These are phyloP conservation scores for Daldinia vernicosa DNA, from an alignment of 495 filamentous ascomycete species.

Conservation along the genomic window DNA sequence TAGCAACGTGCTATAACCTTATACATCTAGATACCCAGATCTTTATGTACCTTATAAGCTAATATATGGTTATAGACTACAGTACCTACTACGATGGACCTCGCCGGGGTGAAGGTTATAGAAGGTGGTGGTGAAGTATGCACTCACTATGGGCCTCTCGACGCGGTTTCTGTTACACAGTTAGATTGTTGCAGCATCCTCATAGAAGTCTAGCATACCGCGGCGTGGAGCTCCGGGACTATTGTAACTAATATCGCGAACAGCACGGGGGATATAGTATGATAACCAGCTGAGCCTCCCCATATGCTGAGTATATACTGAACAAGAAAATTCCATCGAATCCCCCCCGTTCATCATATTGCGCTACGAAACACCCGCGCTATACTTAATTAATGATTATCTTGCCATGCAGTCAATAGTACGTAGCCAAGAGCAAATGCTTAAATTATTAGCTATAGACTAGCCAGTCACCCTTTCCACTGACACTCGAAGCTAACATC, in stretches of 20 bases:
- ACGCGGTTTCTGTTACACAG: not conserved
- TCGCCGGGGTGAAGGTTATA: not conserved
- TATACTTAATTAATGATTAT: too few relatives aligned
- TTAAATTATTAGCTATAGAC: not conserved
- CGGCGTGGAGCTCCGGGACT: not conserved
- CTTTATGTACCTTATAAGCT: not conserved
- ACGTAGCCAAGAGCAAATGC: not conserved
- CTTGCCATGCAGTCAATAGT: not conserved
- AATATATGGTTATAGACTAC: slow-evolving; percentile 4
- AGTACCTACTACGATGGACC: slow-evolving; percentile 22
- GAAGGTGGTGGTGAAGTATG: slow-evolving; percentile 2
- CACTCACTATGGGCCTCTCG: not conserved
- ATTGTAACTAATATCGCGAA: not conserved
- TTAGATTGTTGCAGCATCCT: not conserved
- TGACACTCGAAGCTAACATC: not conserved
- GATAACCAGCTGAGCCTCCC: too few relatives aligned
- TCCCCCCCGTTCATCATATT: too few relatives aligned
- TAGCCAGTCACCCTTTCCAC: not conserved
- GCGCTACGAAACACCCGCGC: too few relatives aligned
- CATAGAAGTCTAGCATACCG: not conserved
- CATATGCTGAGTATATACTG: too few relatives aligned
- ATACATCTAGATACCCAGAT: not conserved
- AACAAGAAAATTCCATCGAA: too few relatives aligned
- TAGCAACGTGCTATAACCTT: not conserved
- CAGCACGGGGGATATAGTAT: too few relatives aligned